Evolutionary conservation across 73 alveolate genomes (phyloP).

Genomic region (Stentor roeselii): DNA sequence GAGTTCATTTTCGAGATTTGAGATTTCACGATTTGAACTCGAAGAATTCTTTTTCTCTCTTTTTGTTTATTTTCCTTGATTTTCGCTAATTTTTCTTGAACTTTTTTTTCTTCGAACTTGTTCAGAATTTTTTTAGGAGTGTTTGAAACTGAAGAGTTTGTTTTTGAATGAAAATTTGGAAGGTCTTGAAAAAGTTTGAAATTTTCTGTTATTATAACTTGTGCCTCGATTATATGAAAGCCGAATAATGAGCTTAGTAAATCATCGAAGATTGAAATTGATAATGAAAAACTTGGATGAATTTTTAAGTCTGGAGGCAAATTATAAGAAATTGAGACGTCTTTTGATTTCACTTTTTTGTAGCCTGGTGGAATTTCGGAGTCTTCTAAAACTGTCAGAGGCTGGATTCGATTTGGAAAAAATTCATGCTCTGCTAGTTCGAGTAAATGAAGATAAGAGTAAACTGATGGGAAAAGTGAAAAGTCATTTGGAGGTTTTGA

Average conservation of each 20-base stretch:
- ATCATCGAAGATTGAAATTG: neutral
- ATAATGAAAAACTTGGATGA: conserved; percentile 2
- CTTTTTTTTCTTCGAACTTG: neutral
- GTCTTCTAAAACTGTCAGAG: conserved; percentile 47
- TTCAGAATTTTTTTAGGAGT: neutral
- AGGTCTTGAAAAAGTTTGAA: neutral
- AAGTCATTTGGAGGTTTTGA: conserved; percentile 53
- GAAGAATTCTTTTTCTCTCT: neutral
- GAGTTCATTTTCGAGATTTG: neutral
- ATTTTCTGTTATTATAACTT: no score
- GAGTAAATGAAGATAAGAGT: conserved; percentile 31
- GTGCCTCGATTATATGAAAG: neutral
- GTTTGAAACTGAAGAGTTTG: neutral
- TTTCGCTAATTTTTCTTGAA: neutral
- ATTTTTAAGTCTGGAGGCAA: conserved; percentile 45
- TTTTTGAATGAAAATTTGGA: neutral
- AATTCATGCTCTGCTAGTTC: conserved; percentile 29
- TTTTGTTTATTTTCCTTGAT: neutral
- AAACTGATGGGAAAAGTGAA: conserved; percentile 62
- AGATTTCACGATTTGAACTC: neutral
- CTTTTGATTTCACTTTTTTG: conserved; percentile 45
- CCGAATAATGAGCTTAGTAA: neutral
- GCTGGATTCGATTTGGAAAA: conserved; percentile 42
- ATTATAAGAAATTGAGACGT: conserved; percentile 36
- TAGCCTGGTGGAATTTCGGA: conserved; percentile 75